phyloP scores from a whole-genome alignment of 805 yeast species.

The Monosporozyma servazzii region DNA sequence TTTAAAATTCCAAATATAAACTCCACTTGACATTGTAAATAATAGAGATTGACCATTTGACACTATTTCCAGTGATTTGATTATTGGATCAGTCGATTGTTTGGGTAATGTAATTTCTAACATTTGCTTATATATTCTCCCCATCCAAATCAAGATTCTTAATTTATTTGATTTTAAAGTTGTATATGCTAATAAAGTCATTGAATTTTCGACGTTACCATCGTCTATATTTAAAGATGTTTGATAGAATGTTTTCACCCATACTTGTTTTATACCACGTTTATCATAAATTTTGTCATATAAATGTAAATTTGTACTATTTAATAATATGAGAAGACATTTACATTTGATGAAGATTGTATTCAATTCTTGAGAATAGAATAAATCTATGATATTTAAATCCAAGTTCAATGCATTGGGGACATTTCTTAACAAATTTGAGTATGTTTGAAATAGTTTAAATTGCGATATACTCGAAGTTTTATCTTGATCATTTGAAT shows the following conservation, averaged over 20 bases:
- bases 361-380: slow-evolving; percentile 17
- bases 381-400: slow-evolving; percentile 13
- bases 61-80: slow-evolving; percentile 13
- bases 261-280: slow-evolving; percentile 21
- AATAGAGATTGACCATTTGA: slow-evolving; percentile 13
- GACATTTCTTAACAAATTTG: slow-evolving; percentile 17
- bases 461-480: background rate
- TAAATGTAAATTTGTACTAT: slow-evolving; percentile 24
- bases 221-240: background rate
- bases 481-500: slow-evolving; percentile 16
- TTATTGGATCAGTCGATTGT: slow-evolving; percentile 6
- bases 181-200: slow-evolving; percentile 2
- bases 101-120: slow-evolving; percentile 12
- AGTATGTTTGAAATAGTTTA: slow-evolving; percentile 23
- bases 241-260: slow-evolving; percentile 14
- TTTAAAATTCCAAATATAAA: slow-evolving; percentile 20
- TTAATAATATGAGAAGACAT: slow-evolving; percentile 18
- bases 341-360: slow-evolving; percentile 25
- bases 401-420: background rate
- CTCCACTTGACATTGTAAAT: slow-evolving; percentile 13
- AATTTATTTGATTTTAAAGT: slow-evolving; percentile 8
- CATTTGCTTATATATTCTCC: slow-evolving; percentile 19
- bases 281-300: slow-evolving; percentile 27
- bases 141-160: slow-evolving; percentile 25
- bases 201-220: background rate